Percentiles rank a stretch among this genome's conserved stretches.
phyloP scores from a whole-genome alignment of 768 basidiomycete species.

The Cystobasidium tubakii region DNA sequence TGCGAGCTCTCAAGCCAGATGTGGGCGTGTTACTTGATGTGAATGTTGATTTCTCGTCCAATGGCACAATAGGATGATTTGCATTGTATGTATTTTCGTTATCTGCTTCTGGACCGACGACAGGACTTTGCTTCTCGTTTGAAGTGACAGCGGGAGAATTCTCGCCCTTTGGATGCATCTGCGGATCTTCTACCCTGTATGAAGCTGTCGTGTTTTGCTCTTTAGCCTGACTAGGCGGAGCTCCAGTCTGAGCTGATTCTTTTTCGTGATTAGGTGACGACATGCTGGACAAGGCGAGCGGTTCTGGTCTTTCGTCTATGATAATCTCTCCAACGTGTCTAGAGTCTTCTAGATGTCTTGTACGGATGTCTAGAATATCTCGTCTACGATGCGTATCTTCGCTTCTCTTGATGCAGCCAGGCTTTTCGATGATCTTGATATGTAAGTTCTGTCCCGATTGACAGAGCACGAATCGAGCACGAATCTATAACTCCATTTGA shows the following conservation, averaged over 20 bases:
- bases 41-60: neutral
- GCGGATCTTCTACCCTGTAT: neutral
- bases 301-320: no score
- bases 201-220: neutral
- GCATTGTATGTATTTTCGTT: neutral
- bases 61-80: neutral
- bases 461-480: no score
- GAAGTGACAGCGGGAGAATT: neutral
- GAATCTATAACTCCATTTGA: no score
- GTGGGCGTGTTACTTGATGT: neutral
- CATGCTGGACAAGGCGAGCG: no score
- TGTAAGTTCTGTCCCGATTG: no score
- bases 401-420: no score
- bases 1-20: conserved; percentile 8
- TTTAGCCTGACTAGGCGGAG: neutral
- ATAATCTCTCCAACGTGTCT: no score
- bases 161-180: neutral
- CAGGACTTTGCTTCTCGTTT: neutral
- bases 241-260: neutral
- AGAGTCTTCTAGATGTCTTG: no score
- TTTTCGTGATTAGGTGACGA: conserved; percentile 3
- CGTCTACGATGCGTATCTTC: no score
- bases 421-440: no score
- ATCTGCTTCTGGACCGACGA: neutral
- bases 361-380: no score